Conservation (phyloP, 129 eudicot genomes). For the Artemisia argyi region DNA sequence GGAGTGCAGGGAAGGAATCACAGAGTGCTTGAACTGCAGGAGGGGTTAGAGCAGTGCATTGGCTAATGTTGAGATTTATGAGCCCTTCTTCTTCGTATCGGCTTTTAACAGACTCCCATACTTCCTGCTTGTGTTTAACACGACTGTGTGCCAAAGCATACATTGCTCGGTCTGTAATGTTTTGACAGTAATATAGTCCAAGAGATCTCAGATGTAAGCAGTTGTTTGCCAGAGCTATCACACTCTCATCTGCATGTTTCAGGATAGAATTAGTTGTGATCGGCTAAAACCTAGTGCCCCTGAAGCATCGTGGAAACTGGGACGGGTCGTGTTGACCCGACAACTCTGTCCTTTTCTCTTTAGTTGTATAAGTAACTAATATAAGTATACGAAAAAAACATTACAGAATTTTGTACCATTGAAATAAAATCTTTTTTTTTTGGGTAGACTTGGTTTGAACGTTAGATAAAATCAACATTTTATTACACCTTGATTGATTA, state of each 20-base stretch:
- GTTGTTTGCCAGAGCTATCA: constrained; percentile 83
- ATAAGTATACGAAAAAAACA: too few relatives aligned
- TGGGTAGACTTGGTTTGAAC: too few relatives aligned
- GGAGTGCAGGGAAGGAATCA: constrained; percentile 80
- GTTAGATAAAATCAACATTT: too few relatives aligned
- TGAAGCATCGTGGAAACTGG: too few relatives aligned
- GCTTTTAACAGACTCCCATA: constrained; percentile 71
- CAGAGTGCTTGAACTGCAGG: constrained; percentile 94
- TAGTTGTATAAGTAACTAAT: too few relatives aligned
- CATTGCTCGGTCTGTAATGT: constrained; percentile 83
- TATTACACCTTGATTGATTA: too few relatives aligned
- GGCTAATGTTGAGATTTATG: constrained; percentile 83
- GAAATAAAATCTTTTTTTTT: too few relatives aligned
- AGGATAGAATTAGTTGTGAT: too few relatives aligned
- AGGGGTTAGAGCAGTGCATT: constrained; percentile 94
- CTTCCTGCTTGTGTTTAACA: constrained; percentile 63
- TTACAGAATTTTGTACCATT: too few relatives aligned
- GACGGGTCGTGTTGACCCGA: too few relatives aligned
- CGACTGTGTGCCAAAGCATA: constrained; percentile 86
- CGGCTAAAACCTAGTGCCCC: too few relatives aligned
- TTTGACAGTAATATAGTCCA: constrained; percentile 84
- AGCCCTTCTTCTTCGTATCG: constrained; percentile 69
- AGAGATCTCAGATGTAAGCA: constrained; percentile 80
- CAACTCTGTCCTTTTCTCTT: too few relatives aligned
- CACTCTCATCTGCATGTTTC: constrained; percentile 67